These are phyloP conservation scores for Backusella macrospora DNA, from an alignment of 192 early-diverging fungal species.

Conservation along the genomic window DNA sequence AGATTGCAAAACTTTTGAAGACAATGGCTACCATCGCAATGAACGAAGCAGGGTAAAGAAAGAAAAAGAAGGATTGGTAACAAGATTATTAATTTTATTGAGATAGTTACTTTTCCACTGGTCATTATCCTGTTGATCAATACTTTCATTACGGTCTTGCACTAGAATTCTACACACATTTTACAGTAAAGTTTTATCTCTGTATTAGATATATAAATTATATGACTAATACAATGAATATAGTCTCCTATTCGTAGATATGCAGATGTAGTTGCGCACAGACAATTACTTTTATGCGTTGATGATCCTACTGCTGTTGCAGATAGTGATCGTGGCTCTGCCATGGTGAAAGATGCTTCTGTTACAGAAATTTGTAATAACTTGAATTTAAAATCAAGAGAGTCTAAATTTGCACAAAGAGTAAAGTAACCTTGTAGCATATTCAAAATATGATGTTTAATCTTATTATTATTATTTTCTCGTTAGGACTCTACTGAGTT, in stretches of 20 bases:
- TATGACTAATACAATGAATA: not conserved
- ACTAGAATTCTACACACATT: slow-evolving; percentile 78
- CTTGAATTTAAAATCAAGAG: slow-evolving; percentile 72
- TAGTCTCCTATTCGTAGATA: slow-evolving; percentile 79
- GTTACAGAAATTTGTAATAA: slow-evolving; percentile 47
- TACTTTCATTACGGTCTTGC: slow-evolving; percentile 79
- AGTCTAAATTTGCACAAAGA: slow-evolving; percentile 76
- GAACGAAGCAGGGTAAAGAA: slow-evolving; percentile 61
- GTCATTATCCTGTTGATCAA: slow-evolving; percentile 43
- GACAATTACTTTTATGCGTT: slow-evolving; percentile 63
- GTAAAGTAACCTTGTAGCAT: slow-evolving; percentile 19
- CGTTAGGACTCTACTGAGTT: slow-evolving; percentile 72
- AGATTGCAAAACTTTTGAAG: slow-evolving; percentile 62
- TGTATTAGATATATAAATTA: not conserved
- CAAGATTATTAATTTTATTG: not conserved
- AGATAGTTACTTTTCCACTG: slow-evolving; percentile 65
- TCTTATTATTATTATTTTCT: not conserved
- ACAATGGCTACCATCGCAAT: slow-evolving; percentile 79
- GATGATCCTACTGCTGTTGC: not conserved
- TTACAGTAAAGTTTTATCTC: slow-evolving; percentile 54
- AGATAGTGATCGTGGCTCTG: slow-evolving; percentile 25
- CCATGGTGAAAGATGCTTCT: slow-evolving; percentile 43
- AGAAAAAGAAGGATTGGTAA: not conserved
- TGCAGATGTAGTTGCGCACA: slow-evolving; percentile 79
- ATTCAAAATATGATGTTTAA: not conserved